Base-by-base conservation (phyloP, 352 stramenopile genomes). In the Globisporangium megalacanthum region DNA sequence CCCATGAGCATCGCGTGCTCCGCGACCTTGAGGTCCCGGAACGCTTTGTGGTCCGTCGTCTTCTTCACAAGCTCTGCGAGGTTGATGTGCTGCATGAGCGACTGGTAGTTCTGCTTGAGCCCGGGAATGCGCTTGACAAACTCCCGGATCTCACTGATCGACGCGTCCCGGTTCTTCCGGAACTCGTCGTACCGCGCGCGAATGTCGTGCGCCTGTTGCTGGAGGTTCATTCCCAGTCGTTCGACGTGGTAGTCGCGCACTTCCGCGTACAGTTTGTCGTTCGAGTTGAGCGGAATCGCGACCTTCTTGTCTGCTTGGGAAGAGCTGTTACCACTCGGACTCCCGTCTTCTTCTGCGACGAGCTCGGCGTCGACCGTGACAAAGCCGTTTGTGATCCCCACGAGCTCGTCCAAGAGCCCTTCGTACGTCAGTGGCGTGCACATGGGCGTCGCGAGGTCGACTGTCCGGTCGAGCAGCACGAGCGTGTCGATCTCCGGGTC, bases 71-170 rank as follows among this genome's bases (percentile, higher is more conserved):
- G 60, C 72, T 99, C 95, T 5, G 96, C 95, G 53, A 99, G 70
- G 64, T 98, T 95, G 63, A 99, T 99, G 71, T 99, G 96, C 73
- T 98, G 95, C 60, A 97, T 95, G 14, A 99, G 71, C n/a, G 80
- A 97, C 71, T 96, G 89, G 66, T 97, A 96, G 62, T 96, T 97
- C 51, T 97, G 83, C 49, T 95, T 97, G 17, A 97, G 71, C 11
- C 89, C 89, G 0, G 95, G 95, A 62, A 98, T 98, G 64, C 97
- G 91, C 77, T 99, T 99, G 49, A 99, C 96, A 62, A 99, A 98
- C 65, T 98, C 94, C 62, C 98, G 95, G 55, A 99, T 98, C 75
- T 99, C 95, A 13, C 85, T 95, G 65, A 99, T 95, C 52, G 95
- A 98, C 45, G 96, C 96, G 56, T 98, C 95, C 15, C 92, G 95